Conservation (phyloP, 225 moss, liverwort and hornwort species). For the Bryoerythrophyllum caledonicum region DNA sequence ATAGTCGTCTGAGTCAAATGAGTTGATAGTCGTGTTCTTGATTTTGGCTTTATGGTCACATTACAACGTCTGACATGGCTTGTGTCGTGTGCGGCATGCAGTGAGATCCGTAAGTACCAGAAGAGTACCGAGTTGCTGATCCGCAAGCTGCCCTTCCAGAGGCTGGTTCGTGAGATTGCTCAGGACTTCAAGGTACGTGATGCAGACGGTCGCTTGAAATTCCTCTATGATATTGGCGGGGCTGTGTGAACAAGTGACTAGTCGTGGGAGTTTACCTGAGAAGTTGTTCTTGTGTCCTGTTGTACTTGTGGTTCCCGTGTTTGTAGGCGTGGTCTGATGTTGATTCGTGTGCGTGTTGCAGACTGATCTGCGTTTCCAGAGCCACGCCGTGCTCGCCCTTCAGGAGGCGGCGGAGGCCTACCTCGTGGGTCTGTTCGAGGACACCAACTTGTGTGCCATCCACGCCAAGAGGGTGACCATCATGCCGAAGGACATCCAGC, state of each 20-base stretch:
- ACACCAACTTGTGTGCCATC: slow-evolving; percentile 48
- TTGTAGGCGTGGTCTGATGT: neutral
- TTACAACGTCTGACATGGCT: too few species aligned
- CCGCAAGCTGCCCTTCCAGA: slow-evolving; percentile 52
- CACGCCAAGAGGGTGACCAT: slow-evolving; percentile 49
- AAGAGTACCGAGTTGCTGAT: slow-evolving; percentile 30
- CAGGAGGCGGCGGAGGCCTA: slow-evolving; percentile 48
- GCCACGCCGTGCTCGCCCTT: slow-evolving; percentile 42
- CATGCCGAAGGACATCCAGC: slow-evolving; percentile 52
- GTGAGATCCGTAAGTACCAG: slow-evolving; percentile 60
- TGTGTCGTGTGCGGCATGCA: slow-evolving; percentile 18
- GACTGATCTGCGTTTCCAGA: slow-evolving; percentile 50
- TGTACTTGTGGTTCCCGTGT: neutral
- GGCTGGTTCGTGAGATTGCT: slow-evolving; percentile 49
- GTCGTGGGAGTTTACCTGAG: neutral
- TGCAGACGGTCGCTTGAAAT: neutral
- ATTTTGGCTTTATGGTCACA: too few species aligned
- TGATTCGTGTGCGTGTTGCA: slow-evolving; percentile 2
- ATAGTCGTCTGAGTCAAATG: too few species aligned
- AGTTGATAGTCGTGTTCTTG: too few species aligned
- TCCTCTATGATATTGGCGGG: neutral
- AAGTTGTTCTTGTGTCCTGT: neutral
- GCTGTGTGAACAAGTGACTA: neutral
- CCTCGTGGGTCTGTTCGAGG: slow-evolving; percentile 42
- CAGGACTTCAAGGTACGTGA: slow-evolving; percentile 53